phyloP scores from a whole-genome alignment of 441 rosid species.

The Oxalis stricta region DNA sequence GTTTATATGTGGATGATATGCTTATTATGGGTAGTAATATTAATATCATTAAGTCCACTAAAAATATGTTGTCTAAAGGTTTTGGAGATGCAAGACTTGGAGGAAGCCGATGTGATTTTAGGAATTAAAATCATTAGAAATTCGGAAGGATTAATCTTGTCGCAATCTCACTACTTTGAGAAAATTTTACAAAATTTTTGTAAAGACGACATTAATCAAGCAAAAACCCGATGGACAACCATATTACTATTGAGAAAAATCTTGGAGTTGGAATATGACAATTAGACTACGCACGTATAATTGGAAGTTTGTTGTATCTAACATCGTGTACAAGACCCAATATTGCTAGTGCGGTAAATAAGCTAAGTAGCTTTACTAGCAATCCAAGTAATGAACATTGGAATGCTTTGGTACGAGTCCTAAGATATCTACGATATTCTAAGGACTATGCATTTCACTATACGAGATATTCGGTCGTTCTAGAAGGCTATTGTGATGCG shows the following conservation, averaged over 20 bases:
- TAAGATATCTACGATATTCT: not conserved
- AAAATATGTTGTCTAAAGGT: not conserved
- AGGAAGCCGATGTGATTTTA: not conserved
- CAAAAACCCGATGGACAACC: not conserved
- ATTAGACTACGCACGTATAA: not conserved
- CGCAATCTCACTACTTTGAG: not conserved
- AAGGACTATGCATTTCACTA: not conserved
- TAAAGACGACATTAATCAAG: not conserved
- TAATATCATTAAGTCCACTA: not conserved
- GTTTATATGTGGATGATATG: no score
- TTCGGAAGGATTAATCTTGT: not conserved
- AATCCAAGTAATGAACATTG: not conserved
- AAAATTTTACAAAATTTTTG: not conserved
- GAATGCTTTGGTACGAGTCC: not conserved
- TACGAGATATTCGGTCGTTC: not conserved
- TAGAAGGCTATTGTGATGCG: not conserved
- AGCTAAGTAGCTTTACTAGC: not conserved
- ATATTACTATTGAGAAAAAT: no score
- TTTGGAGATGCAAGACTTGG: slow-evolving; percentile 1
- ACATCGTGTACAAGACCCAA: not conserved
- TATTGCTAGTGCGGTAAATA: not conserved
- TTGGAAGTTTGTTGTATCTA: not conserved
- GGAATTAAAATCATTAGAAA: not conserved
- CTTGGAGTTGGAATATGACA: not conserved
- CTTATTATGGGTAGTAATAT: not conserved